A percentile compares a stretch with the other conserved stretches of the same genome.
Conservation (phyloP, 2,329 filamentous ascomycete species). For the Thermothelomyces thermophilus region DNA sequence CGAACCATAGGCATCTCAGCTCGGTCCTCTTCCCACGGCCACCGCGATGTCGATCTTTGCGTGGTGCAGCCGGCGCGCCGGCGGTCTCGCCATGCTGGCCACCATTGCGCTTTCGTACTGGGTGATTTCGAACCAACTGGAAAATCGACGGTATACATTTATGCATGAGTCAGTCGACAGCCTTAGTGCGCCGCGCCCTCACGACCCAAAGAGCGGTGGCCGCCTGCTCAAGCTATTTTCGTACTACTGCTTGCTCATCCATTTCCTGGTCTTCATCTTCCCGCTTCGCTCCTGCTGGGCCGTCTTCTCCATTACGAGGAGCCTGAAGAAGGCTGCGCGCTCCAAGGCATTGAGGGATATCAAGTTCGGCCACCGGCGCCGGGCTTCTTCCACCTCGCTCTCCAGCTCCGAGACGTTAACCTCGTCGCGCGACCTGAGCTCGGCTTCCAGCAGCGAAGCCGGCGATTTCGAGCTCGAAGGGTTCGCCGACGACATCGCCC, state of each 20-base stretch:
- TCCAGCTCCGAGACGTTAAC: conserved; percentile 51
- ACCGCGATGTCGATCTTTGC: conserved; percentile 45
- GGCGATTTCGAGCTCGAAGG: conserved; percentile 45
- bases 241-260: conserved; percentile 60
- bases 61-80: conserved; percentile 49
- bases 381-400: conserved; percentile 47
- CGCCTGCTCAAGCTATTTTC: conserved; percentile 50
- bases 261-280: conserved; percentile 57
- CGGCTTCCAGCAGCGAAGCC: conserved; percentile 44
- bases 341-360: conserved; percentile 42
- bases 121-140: conserved; percentile 47
- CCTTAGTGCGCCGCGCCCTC: conserved; percentile 29
- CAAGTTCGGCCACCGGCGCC: conserved; percentile 42
- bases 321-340: conserved; percentile 40
- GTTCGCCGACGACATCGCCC: conserved; percentile 39
- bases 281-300: conserved; percentile 57
- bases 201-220: conserved; percentile 38
- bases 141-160: conserved; percentile 38
- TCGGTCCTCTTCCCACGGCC: background rate
- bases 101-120: conserved; percentile 46
- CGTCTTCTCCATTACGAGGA: conserved; percentile 50
- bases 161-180: conserved; percentile 37
- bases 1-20: background rate
- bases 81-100: conserved; percentile 48
- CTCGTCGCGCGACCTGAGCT: conserved; percentile 38